Conservation (phyloP, 352 stramenopile species). For the Globisporangium sylvaticum region DNA sequence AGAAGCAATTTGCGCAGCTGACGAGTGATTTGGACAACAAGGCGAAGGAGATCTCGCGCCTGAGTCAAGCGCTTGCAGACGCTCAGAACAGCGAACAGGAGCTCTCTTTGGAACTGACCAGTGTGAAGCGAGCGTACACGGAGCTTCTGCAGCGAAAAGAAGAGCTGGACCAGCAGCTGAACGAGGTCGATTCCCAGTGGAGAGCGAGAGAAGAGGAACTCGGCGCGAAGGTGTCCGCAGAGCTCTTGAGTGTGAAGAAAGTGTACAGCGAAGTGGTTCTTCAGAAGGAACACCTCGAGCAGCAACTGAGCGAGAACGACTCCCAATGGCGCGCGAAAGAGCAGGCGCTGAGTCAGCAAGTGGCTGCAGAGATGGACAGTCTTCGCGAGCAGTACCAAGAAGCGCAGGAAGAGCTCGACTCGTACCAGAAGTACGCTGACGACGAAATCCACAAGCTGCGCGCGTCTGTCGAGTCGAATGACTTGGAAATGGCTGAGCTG, state of each 20-base stretch:
- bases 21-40: not conserved
- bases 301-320: conserved; percentile 25
- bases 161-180: conserved; percentile 14
- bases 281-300: conserved; percentile 29
- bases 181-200: conserved; percentile 13
- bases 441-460: conserved; percentile 48
- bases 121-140: conserved; percentile 5
- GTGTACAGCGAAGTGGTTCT: conserved; percentile 18
- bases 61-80: not conserved
- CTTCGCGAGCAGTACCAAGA: conserved; percentile 41
- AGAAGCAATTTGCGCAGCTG: conserved; percentile 3
- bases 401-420: conserved; percentile 45
- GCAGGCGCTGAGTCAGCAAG: conserved; percentile 28
- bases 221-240: conserved; percentile 17
- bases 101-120: conserved; percentile 2
- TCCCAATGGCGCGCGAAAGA: conserved; percentile 34
- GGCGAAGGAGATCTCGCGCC: not conserved
- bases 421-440: conserved; percentile 47
- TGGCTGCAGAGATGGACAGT: conserved; percentile 28
- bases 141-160: conserved; percentile 6
- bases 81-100: not conserved
- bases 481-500: conserved; percentile 34
- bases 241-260: conserved; percentile 16
- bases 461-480: conserved; percentile 29
- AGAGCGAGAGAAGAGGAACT: conserved; percentile 6